phyloP scores from a whole-genome alignment of 116 monocot species.

The Zostera marina region DNA sequence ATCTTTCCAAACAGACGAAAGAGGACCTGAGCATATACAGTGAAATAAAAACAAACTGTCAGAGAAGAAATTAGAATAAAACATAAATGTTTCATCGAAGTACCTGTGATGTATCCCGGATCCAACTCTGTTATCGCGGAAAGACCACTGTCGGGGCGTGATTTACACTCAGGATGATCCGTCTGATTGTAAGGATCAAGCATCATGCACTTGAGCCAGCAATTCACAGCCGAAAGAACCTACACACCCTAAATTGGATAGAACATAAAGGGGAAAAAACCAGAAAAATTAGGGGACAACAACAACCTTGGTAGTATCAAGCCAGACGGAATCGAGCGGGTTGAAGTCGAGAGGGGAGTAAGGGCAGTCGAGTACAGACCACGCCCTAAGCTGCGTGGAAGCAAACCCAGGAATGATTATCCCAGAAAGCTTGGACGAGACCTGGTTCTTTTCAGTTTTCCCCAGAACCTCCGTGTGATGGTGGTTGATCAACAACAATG shows the following conservation, averaged over 20 bases:
- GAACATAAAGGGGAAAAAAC: neutral
- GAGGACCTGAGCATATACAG: conserved; percentile 51
- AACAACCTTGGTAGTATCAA: conserved; percentile 66
- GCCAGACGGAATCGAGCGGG: conserved; percentile 91
- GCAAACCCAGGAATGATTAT: conserved; percentile 96
- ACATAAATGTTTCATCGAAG: too few relatives aligned
- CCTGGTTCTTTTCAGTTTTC: conserved; percentile 11
- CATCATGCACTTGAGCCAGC: conserved; percentile 97
- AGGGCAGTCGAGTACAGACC: conserved; percentile 98
- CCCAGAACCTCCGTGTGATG: neutral
- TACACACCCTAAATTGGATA: conserved; percentile 16
- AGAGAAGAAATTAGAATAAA: too few relatives aligned
- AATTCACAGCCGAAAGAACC: conserved; percentile 91
- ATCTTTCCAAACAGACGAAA: conserved; percentile 98
- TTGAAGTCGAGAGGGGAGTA: conserved; percentile 96
- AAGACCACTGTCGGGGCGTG: conserved; percentile 83
- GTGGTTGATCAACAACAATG: neutral
- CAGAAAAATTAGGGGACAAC: neutral
- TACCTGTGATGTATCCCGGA: conserved; percentile 97
- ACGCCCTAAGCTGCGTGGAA: conserved; percentile 91
- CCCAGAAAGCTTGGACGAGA: conserved; percentile 71
- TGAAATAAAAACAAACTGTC: conserved; percentile 2
- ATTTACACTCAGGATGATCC: conserved; percentile 90
- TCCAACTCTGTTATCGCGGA: conserved; percentile 95
- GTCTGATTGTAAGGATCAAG: conserved; percentile 90